Evolutionary conservation across 345 rosid species (phyloP).

Genomic region (Cardamine resedifolia): DNA sequence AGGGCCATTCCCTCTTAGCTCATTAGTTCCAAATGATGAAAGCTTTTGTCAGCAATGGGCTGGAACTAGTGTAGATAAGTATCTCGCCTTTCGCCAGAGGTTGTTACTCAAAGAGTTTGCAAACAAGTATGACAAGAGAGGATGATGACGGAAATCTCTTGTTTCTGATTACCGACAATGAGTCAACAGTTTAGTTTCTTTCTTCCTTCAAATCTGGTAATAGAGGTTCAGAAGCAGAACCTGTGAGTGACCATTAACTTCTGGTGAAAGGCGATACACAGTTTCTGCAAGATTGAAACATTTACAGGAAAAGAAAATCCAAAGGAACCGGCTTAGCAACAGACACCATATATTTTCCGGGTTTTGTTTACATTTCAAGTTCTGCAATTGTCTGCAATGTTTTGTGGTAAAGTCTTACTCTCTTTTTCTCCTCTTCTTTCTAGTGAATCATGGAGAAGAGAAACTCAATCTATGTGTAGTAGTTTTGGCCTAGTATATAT

Average conservation of each 20-base stretch:
- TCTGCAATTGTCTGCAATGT: conserved; percentile 17
- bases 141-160: conserved; percentile 25
- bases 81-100: conserved; percentile 78
- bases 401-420: conserved; percentile 20
- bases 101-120: conserved; percentile 70
- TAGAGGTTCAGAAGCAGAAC: conserved; percentile 26
- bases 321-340: not conserved
- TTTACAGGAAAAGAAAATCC: conserved; percentile 9
- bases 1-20: conserved; percentile 95
- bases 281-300: conserved; percentile 16
- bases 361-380: conserved; percentile 18
- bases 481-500: conserved; percentile 15
- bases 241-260: conserved; percentile 14
- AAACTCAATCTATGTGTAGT: conserved; percentile 11
- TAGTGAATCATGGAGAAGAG: conserved; percentile 14
- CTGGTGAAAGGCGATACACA: not conserved
- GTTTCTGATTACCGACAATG: not conserved
- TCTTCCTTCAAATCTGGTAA: conserved; percentile 12
- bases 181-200: conserved; percentile 10
- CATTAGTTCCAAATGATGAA: conserved; percentile 82
- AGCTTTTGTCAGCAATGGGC: conserved; percentile 87
- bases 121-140: conserved; percentile 59
- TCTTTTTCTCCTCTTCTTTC: not conserved
- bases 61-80: conserved; percentile 75
- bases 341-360: not conserved